A percentile compares a stretch with the other conserved stretches of the same genome.
phyloP scores from a whole-genome alignment of 805 yeast genomes.

The Saccharomycopsis capsularis region DNA sequence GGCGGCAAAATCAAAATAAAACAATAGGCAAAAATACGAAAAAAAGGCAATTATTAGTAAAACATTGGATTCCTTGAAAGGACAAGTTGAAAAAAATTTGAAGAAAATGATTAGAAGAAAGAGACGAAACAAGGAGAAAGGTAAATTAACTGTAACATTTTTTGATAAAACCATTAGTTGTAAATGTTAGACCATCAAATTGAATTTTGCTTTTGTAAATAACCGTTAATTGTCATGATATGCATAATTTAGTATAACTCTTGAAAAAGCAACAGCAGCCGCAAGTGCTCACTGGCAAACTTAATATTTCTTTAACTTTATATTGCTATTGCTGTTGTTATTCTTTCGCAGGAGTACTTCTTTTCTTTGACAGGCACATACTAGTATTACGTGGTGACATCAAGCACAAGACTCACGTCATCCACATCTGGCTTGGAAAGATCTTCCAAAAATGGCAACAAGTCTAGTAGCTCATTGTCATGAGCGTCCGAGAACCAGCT shows the following conservation, averaged over 20 bases:
- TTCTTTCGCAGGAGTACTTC: background rate
- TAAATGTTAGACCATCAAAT: no score
- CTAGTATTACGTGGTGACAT: slow-evolving; percentile 56
- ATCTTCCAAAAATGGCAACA: slow-evolving; percentile 86
- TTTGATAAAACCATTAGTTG: no score
- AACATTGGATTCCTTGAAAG: background rate
- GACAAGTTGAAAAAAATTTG: background rate
- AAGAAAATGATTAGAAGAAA: background rate
- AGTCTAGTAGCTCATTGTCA: slow-evolving; percentile 89
- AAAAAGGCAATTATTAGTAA: background rate
- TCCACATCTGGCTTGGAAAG: slow-evolving; percentile 64
- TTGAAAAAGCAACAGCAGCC: no score
- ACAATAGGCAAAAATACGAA: background rate
- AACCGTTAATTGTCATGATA: no score
- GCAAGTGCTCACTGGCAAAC: no score
- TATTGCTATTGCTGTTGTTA: no score
- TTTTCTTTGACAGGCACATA: background rate
- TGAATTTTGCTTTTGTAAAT: no score
- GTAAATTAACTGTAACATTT: background rate
- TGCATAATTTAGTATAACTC: no score
- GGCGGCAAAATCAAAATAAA: no score
- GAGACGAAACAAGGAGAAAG: background rate
- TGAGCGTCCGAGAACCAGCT: slow-evolving; percentile 98
- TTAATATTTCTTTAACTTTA: no score
- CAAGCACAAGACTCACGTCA: slow-evolving; percentile 81